Base-by-base conservation (phyloP, 2,329 filamentous ascomycete species). In the Leptoxyphium fumago region DNA sequence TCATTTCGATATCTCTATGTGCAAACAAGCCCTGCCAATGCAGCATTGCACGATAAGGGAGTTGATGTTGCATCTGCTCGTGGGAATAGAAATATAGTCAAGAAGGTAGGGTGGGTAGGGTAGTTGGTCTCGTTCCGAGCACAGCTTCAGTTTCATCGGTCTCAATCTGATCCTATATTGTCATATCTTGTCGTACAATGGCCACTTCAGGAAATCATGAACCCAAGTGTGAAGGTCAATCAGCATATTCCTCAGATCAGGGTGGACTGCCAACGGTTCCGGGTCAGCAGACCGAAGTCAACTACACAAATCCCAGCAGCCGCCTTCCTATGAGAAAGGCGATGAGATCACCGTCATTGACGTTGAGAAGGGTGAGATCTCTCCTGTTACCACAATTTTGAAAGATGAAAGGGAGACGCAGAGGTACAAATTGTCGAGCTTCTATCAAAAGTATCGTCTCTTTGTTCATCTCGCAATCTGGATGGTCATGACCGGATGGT, bases 401-500 rank as follows among this genome's bases (percentile, higher is more conserved):
- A 9, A 40, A 5, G 38, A 40, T 13, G 13, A 13, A 5, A 13
- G 14, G 17, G 56, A 57, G 51, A 48, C 50, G 55, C 38, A 63
- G 56, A 48, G 52, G 50, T 57, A 62, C 50, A 57, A 50, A n/a
- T 45, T 62, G 39, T 50, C 58, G 8, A 54, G 45, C 7, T 55
- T 72, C 47, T 73, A 73, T 51, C 58, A 61, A 48, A 66, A 63
- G 45, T 67, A 67, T 51, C 65, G 69, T 34, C 60, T 69, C 45
- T 53, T 69, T 39, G 57, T 67, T 39, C 73, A 56, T 39, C 13
- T 52, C 13, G 34, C 46, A 13, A 46, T 57, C 32, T 57, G 50
- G 45, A 40, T 50, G 8, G 40, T 55, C 21, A 46, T 59, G 7
- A 56, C 52, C 10, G 72, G 73, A 55, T 87, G 83, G 83, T 88